Evolutionary conservation across 495 filamentous ascomycete genomes (phyloP).

Genomic region (Hypomontagnella monticulosa): DNA sequence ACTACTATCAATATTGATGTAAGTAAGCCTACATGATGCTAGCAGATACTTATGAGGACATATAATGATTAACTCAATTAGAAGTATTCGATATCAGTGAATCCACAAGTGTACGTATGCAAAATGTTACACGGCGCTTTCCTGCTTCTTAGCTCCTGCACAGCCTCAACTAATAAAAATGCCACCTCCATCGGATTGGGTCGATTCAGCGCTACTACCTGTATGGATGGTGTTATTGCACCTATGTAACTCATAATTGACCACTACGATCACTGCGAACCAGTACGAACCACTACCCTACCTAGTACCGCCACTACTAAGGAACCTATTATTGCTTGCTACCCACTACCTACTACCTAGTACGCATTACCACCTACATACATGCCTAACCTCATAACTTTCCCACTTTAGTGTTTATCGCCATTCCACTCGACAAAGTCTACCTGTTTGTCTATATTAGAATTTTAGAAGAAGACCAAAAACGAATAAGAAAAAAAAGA

Average conservation of each 20-base stretch:
- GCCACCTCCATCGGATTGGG: slow-evolving; percentile 14
- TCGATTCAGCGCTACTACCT: slow-evolving; percentile 23
- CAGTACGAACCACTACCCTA: neutral
- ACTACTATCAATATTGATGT: too few species aligned
- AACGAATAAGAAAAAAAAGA: neutral
- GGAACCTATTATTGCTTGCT: slow-evolving; percentile 32
- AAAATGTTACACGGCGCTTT: slow-evolving; percentile 22
- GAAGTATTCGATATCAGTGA: slow-evolving; percentile 6
- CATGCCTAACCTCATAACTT: slow-evolving; percentile 27
- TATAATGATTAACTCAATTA: neutral
- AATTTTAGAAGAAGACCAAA: neutral
- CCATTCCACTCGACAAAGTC: slow-evolving; percentile 23
- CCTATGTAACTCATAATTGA: slow-evolving; percentile 8
- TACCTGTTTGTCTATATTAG: slow-evolving; percentile 11
- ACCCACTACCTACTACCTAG: slow-evolving; percentile 13
- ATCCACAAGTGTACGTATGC: neutral
- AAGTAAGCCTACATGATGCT: neutral
- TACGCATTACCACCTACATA: slow-evolving; percentile 8
- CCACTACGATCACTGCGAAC: slow-evolving; percentile 5
- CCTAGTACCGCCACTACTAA: slow-evolving; percentile 5
- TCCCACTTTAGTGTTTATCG: slow-evolving; percentile 25
- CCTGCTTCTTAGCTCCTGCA: slow-evolving; percentile 40
- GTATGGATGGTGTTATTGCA: neutral
- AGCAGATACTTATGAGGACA: neutral
- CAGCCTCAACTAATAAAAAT: slow-evolving; percentile 35